Conservation (phyloP, 2,329 filamentous ascomycete species). For the Clarireedia monteithiana region DNA sequence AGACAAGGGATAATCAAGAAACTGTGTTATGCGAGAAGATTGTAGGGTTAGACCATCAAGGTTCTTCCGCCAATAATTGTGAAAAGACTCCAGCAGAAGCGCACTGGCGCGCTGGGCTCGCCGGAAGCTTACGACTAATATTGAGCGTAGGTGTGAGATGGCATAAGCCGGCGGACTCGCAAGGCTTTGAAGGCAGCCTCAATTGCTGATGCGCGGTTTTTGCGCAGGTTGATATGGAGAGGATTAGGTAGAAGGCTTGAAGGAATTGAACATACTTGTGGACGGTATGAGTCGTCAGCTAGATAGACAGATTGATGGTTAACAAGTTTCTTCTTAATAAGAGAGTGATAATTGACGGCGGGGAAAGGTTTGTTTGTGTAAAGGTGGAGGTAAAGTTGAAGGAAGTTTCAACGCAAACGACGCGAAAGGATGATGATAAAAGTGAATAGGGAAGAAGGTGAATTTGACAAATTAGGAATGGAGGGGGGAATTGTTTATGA, state of each 20-base stretch:
- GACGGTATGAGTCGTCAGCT: conserved; percentile 12
- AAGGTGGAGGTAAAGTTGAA: conserved; percentile 4
- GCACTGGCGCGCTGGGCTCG: conserved; percentile 5
- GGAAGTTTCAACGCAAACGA: not conserved
- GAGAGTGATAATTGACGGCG: conserved; percentile 4
- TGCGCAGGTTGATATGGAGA: not conserved
- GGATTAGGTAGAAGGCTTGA: not conserved
- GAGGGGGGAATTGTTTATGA: not conserved
- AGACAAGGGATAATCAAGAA: conserved; percentile 18
- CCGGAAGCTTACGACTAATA: conserved; percentile 6
- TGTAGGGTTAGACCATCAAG: conserved; percentile 12
- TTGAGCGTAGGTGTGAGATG: conserved; percentile 7
- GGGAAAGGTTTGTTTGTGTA: conserved; percentile 4
- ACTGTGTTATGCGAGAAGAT: conserved; percentile 1
- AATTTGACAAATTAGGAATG: conserved; percentile 8
- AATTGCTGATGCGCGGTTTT: not conserved
- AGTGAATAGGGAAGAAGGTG: conserved; percentile 9
- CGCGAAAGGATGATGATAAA: conserved; percentile 1
- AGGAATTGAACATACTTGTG: conserved; percentile 9
- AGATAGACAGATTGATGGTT: conserved; percentile 7
- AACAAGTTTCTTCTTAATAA: conserved; percentile 1
- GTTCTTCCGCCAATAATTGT: conserved; percentile 11
- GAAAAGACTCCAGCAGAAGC: conserved; percentile 7
- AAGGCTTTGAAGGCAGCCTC: not conserved
- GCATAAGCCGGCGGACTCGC: conserved; percentile 1